These are phyloP conservation scores for Botrytis hyacinthi DNA, from an alignment of 2,329 filamentous ascomycete genomes.

Conservation along the genomic window DNA sequence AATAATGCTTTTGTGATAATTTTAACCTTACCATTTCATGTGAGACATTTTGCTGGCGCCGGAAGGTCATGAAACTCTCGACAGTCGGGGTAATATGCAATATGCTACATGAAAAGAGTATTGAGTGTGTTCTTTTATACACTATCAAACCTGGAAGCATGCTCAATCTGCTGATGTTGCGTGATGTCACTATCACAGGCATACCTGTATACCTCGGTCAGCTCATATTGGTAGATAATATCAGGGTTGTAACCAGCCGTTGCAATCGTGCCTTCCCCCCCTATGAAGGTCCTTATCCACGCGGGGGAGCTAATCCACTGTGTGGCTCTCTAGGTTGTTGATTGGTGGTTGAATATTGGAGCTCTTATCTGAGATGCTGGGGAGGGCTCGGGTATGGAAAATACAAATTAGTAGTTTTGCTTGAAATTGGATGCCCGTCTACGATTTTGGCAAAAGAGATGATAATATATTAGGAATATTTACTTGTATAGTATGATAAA, in stretches of 20 bases:
- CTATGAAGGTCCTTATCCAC: background rate
- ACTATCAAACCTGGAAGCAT: background rate
- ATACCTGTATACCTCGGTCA: background rate
- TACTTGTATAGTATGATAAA: background rate
- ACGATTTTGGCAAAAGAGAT: background rate
- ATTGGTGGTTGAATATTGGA: background rate
- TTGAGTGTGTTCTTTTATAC: background rate
- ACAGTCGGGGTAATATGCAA: background rate
- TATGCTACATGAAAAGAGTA: background rate
- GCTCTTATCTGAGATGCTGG: background rate
- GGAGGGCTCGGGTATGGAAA: background rate
- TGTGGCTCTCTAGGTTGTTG: background rate
- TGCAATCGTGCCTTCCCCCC: background rate
- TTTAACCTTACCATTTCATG: conserved; percentile 12
- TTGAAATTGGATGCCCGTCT: background rate
- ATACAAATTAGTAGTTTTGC: background rate
- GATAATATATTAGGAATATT: background rate
- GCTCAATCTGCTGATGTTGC: background rate
- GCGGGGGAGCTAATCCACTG: background rate
- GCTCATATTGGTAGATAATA: background rate
- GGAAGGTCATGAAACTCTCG: background rate
- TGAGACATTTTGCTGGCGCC: background rate
- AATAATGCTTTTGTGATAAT: background rate
- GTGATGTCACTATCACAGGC: conserved; percentile 3
- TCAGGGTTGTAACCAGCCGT: background rate